Evolutionary conservation across 345 rosid genomes (phyloP).

Genomic region (Eucalyptus tenuipes): DNA sequence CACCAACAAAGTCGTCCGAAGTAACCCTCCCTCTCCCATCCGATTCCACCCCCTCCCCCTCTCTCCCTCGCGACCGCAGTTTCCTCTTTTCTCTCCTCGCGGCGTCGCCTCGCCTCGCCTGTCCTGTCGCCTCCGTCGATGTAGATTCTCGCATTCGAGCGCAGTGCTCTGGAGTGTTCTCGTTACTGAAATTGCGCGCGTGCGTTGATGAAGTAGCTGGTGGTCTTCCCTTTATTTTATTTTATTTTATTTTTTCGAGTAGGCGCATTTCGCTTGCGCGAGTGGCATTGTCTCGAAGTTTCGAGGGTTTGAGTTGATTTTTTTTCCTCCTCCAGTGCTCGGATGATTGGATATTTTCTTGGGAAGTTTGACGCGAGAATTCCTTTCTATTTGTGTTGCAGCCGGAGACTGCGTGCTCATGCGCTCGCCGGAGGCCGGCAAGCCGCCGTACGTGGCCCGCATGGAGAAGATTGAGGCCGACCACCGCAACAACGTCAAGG

Average conservation of each 20-base stretch:
- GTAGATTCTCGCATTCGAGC: neutral
- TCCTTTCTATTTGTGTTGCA: neutral
- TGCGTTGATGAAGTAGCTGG: neutral
- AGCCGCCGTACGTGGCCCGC: conserved; percentile 64
- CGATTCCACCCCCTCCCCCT: neutral
- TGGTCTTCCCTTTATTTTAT: neutral
- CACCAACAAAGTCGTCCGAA: conserved; percentile 6
- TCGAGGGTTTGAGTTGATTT: neutral
- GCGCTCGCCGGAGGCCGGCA: conserved; percentile 67
- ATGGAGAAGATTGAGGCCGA: conserved; percentile 76
- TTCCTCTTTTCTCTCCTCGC: neutral
- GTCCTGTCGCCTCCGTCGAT: neutral
- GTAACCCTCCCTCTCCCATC: neutral
- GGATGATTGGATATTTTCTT: neutral
- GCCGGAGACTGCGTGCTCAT: conserved; percentile 80
- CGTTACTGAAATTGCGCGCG: neutral
- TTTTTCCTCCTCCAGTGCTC: neutral
- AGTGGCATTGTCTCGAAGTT: neutral
- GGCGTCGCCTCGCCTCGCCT: neutral
- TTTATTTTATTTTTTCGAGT: too few species aligned
- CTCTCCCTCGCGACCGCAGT: neutral
- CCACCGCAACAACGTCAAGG: conserved; percentile 53
- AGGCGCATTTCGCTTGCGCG: neutral
- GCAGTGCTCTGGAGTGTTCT: neutral
- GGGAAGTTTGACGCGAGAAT: neutral